Evolutionary conservation across 2,329 filamentous ascomycete species (phyloP), one percentile per base, ranked within the genome.

Genomic region (Verticillium nubilum): DNA sequence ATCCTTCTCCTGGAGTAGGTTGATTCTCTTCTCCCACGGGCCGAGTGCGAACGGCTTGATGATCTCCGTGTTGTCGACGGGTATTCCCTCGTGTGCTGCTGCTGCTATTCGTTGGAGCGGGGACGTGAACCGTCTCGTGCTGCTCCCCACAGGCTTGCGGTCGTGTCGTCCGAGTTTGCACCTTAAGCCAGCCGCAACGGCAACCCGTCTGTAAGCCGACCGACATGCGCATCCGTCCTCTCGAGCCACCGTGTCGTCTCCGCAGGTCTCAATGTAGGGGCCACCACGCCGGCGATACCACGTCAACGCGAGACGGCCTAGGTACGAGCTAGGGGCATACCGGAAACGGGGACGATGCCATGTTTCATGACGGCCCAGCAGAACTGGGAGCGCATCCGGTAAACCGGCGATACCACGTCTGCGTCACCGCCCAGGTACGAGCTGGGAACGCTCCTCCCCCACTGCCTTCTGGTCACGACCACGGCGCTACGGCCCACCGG

Each of bases 11-110:
- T 47, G 37, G 37, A 47, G 15, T 23, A 5, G 15, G 15, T 5
- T 17, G 15, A 47, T 47, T 17, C 37, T 47, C 37, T 23, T 23
- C 15, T 23, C 15, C 37, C 37, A 47, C 15, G 37, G 37, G 37
- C 15, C 37, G 15, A 6, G 15, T 23, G 37, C 37, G 19, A n/a
- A 47, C 19, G 37, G 37, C 19, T 47, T 47, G 53, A 63, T 60
- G 2, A 56, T 62, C 59, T 58, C 61, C 52, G 33, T 42, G 29
- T 60, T 17, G 15, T 50, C 56, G n/a, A 37, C 42, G 52, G 53
- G 35, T 31, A 37, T 53, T 19, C n/a, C n/a, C n/a, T n/a, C n/a
- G n/a, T n/a, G n/a, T n/a, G n/a, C n/a, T n/a, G n/a, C n/a, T n/a
- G n/a, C n/a, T n/a, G n/a, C 68, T 54, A 47, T 47, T 17, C 37